Evolutionary conservation across 108 stramenopile genomes (phyloP), one percentile per base, ranked within the genome.

Genomic region (Stephanodiscus minutulus): DNA sequence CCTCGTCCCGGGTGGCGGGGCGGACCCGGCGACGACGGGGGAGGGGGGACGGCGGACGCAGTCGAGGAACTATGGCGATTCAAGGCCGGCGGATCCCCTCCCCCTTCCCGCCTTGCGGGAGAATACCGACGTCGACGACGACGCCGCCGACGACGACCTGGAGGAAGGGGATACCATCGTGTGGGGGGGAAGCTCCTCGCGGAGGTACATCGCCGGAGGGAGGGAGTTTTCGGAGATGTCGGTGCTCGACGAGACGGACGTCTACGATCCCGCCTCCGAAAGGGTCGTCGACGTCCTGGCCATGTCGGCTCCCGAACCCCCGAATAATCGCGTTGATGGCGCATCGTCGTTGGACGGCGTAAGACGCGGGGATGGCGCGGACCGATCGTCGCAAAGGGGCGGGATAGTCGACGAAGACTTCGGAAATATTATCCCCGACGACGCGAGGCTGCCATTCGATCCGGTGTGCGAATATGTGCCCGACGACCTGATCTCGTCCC

Each of bases 381-480:
- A n/a, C n/a, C n/a, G n/a, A n/a, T n/a, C n/a, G n/a, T 39, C 39
- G 39, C 39, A 8, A 11, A 39, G 9, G 9, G 7, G 9, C 9
- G 39, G 28, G 43, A 33, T 24, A 56, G 48, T 15, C 20, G 25
- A 66, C 17, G n/a, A n/a, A n/a, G n/a, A 24, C 28, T 44, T 27
- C n/a, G n/a, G n/a, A 12, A 46, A 28, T 18, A 18, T 7, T 25
- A 33, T 22, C 20, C 37, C 35, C 17, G 22, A 21, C 11, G 48
- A 29, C 7, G n/a, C 46, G 35, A 41, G 44, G 24, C 63, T 66
- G 48, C 62, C 81, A 18, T 81, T 90, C 57, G 55, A 68, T 13
- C 89, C 93, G 7, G 93, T 91, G 18, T 91, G 90, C 52, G 87
- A 91, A 22, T 72, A 77, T 20, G 81, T 90, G 3, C 58, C 90